A percentile compares a stretch with the other conserved stretches of the same genome.
phyloP scores from a whole-genome alignment of 2,329 filamentous ascomycete species.

The Raffaelea ambrosiae region DNA sequence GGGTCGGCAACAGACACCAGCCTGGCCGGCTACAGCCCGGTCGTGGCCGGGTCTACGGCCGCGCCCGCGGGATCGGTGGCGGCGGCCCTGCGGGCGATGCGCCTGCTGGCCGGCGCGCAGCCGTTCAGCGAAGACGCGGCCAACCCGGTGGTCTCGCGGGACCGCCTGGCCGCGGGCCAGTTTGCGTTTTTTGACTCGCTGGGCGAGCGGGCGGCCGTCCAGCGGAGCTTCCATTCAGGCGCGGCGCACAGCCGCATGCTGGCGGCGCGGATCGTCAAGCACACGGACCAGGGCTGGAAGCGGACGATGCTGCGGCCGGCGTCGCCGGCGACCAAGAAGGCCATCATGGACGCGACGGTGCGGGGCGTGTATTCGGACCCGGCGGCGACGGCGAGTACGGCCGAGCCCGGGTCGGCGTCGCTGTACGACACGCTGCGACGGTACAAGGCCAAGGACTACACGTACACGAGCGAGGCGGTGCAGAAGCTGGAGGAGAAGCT shows the following conservation, averaged over 20 bases:
- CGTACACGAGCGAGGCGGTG: conserved; percentile 30
- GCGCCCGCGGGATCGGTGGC: conserved; percentile 21
- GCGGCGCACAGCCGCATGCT: neutral
- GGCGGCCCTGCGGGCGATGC: conserved; percentile 27
- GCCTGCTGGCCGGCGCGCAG: conserved; percentile 25
- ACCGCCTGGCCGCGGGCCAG: conserved; percentile 12
- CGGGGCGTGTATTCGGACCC: conserved; percentile 28
- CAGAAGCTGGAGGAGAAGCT: conserved; percentile 22
- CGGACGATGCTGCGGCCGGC: neutral
- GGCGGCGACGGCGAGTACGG: conserved; percentile 16
- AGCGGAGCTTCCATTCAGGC: conserved; percentile 7
- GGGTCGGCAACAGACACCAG: too few relatives aligned
- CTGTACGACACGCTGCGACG: conserved; percentile 19
- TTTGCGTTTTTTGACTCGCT: conserved; percentile 26
- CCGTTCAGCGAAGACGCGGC: conserved; percentile 19
- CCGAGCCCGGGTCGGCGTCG: neutral
- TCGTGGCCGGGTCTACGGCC: conserved; percentile 21
- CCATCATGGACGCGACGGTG: conserved; percentile 26
- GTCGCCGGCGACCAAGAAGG: conserved; percentile 18
- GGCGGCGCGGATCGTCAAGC: neutral
- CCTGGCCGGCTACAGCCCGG: conserved; percentile 28
- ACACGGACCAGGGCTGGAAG: neutral
- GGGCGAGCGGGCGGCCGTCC: conserved; percentile 16
- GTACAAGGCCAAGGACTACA: conserved; percentile 26
- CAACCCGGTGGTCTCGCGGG: conserved; percentile 16